phyloP scores from a whole-genome alignment of 2,329 filamentous ascomycete genomes.

The Sclerotinia minor region DNA sequence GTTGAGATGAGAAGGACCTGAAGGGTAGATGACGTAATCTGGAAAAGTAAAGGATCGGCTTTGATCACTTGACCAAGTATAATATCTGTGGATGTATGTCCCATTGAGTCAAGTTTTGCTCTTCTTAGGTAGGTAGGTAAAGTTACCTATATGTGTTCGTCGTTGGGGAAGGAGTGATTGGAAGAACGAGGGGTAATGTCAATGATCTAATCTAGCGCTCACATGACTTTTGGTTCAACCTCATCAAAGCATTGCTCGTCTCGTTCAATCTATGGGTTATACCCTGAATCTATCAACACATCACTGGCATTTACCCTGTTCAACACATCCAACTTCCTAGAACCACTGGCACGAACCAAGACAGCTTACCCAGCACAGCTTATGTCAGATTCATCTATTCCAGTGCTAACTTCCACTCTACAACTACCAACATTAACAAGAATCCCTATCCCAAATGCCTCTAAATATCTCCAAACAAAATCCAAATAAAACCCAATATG shows the following conservation, averaged over 20 bases:
- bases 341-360: too few species aligned
- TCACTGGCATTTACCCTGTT: too few species aligned
- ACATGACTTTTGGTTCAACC: not conserved
- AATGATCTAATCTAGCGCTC: not conserved
- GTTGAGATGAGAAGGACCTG: slow-evolving; percentile 1
- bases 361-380: too few species aligned
- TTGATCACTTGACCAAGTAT: not conserved
- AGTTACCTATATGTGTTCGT: not conserved
- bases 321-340: too few species aligned
- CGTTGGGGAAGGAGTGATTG: slow-evolving; percentile 1
- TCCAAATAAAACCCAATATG: too few species aligned
- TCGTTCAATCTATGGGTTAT: too few species aligned
- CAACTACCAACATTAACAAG: too few species aligned
- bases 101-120: not conserved
- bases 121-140: not conserved
- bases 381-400: too few species aligned
- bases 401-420: too few species aligned
- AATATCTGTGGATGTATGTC: not conserved
- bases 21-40: not conserved
- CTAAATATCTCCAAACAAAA: too few species aligned
- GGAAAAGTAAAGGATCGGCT: not conserved
- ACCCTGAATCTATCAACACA: too few species aligned
- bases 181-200: not conserved
- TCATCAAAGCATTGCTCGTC: not conserved
- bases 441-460: not conserved